Evolutionary conservation across 352 stramenopile species (phyloP).

Genomic region (Phytopythium oedochilum): DNA sequence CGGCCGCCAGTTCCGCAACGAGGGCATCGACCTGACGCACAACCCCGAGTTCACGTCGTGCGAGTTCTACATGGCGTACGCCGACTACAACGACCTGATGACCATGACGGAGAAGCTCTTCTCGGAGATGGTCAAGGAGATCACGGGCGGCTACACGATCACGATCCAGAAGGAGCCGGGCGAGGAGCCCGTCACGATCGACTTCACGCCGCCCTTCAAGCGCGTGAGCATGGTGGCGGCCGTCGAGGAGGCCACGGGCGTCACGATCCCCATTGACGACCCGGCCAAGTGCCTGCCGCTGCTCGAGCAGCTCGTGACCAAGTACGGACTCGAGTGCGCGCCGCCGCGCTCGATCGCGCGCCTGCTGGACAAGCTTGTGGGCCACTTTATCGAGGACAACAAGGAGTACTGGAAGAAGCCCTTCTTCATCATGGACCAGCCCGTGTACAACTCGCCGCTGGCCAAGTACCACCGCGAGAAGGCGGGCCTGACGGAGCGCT

Average conservation of each 20-base stretch:
- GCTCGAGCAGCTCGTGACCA: constrained; percentile 63
- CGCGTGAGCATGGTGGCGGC: constrained; percentile 92
- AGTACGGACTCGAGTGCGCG: constrained; percentile 71
- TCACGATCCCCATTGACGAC: constrained; percentile 68
- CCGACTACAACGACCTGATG: constrained; percentile 99
- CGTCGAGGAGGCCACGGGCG: constrained; percentile 66
- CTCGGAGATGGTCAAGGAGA: constrained; percentile 86
- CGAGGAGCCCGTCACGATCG: constrained; percentile 83
- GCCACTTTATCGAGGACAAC: constrained; percentile 87
- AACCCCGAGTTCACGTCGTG: constrained; percentile 99
- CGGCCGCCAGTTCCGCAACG: constrained; percentile 98
- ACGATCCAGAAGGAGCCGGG: constrained; percentile 85
- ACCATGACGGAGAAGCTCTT: constrained; percentile 94
- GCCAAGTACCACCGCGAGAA: constrained; percentile 96
- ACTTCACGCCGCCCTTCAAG: constrained; percentile 94
- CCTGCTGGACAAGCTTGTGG: constrained; percentile 87
- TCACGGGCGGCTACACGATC: constrained; percentile 86
- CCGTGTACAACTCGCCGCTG: constrained; percentile 96
- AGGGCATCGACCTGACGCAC: constrained; percentile 97
- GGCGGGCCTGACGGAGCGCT: constrained; percentile 94
- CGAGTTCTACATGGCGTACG: constrained; percentile 98
- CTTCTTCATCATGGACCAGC: constrained; percentile 99
- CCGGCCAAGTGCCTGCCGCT: constrained; percentile 49
- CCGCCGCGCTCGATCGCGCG: constrained; percentile 66
- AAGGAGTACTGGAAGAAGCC: constrained; percentile 90